Evolutionary conservation across 805 yeast genomes (phyloP).

Genomic region (Lipomyces mesembrius): DNA sequence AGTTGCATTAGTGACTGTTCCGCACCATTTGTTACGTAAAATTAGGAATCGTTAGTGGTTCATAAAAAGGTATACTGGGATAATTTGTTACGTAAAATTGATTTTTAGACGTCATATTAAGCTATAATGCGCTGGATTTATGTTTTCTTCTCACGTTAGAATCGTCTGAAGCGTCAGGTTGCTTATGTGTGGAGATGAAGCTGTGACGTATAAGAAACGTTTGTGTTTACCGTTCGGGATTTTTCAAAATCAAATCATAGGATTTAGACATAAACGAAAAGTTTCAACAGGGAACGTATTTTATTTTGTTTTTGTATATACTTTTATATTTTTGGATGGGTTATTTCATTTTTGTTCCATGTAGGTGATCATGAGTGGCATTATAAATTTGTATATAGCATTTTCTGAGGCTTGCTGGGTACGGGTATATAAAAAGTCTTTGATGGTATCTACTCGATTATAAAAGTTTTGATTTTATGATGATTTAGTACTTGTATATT

Average conservation of each 20-base stretch:
- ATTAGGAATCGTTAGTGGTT: background rate
- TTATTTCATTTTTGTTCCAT: background rate
- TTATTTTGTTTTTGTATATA: slow-evolving; percentile 14
- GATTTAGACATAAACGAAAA: background rate
- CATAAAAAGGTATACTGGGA: background rate
- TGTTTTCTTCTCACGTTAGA: background rate
- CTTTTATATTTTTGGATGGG: background rate
- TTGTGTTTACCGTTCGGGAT: background rate
- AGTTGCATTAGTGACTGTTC: background rate
- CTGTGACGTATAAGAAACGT: slow-evolving; percentile 3
- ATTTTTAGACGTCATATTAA: background rate
- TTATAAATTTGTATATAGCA: slow-evolving; percentile 2
- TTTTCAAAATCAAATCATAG: background rate
- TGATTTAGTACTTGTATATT: background rate
- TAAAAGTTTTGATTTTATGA: background rate
- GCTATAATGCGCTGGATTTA: background rate
- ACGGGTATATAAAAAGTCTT: background rate
- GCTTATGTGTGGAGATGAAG: background rate
- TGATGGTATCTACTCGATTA: background rate
- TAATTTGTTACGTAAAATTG: background rate
- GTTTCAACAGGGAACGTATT: slow-evolving; percentile 6
- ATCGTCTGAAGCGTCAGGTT: background rate
- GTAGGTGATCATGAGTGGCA: background rate
- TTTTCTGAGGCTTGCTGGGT: background rate
- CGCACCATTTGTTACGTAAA: background rate